Conservation (phyloP, 1,284 basidiomycete genomes). For the Ustilago loliicola region DNA sequence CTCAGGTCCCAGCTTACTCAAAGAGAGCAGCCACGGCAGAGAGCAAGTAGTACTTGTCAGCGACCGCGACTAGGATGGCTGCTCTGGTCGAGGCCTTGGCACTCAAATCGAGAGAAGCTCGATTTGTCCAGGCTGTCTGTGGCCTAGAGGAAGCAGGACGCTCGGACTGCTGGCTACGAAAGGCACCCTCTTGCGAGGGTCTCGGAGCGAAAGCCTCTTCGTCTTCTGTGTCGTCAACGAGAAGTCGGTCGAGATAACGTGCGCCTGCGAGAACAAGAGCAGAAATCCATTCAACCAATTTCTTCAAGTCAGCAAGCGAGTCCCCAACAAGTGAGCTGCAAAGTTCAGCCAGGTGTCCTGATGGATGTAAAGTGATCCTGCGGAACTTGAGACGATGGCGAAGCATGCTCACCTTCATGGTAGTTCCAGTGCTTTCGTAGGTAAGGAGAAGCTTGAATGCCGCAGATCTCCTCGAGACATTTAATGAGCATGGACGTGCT, state of each 20-base stretch:
- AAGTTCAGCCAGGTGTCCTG: background rate
- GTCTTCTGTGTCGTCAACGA: constrained; percentile 79
- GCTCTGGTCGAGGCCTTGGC: constrained; percentile 40
- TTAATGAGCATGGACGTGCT: constrained; percentile 75
- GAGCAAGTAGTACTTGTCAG: constrained; percentile 83
- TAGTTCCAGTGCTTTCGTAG: constrained; percentile 86
- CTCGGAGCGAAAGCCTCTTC: background rate
- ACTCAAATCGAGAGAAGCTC: constrained; percentile 26
- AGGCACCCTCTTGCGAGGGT: background rate
- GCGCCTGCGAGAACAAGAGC: constrained; percentile 74
- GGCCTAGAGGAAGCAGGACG: constrained; percentile 78
- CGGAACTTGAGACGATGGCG: background rate
- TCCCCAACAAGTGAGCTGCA: background rate
- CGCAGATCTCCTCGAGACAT: constrained; percentile 80
- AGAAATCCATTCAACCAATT: background rate
- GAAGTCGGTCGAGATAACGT: constrained; percentile 81
- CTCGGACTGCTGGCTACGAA: constrained; percentile 8
- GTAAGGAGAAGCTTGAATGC: constrained; percentile 77
- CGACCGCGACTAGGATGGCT: constrained; percentile 45
- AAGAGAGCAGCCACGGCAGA: constrained; percentile 87
- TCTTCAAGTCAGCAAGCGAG: background rate
- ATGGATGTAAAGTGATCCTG: background rate
- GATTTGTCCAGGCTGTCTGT: constrained; percentile 55
- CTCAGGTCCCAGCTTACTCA: constrained; percentile 73
- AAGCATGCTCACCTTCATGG: constrained; percentile 75